Evolutionary conservation across 495 filamentous ascomycete genomes (phyloP), one percentile per base, ranked within the genome.

Genomic region (Penicillium argentinense): DNA sequence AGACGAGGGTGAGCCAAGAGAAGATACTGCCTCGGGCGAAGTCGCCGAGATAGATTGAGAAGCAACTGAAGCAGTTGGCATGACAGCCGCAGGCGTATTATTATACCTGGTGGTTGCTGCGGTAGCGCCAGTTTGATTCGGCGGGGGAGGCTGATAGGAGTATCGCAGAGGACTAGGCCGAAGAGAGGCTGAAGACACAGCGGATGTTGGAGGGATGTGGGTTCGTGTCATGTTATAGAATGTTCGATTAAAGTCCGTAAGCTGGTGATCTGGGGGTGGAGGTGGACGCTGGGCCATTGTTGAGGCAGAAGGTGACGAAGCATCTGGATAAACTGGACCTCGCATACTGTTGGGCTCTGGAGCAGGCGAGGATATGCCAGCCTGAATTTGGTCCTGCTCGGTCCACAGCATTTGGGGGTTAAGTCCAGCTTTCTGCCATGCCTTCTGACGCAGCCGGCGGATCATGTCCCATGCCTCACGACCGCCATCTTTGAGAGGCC

Each of bases 381-480:
- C 67, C 37, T 69, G 64, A 4, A 74, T 62, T 49, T 76, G 72
- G 16, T 68, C 72, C 40, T 74, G 61, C 46, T 76, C 72, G 5
- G 72, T 73, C 72, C 72, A 76, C 11, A 76, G 60, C 52, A 66
- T 64, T 16, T 68, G 57, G 0, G 72, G 72, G 47, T 76, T 63
- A 5, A 76, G 61, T 0, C 72, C 72, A 4, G 72, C 72, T 40
- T 72, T 74, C 51, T 76, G 72, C 72, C 72, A 76, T 41, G 68
- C 73, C 42, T 77, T 74, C 30, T 74, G 72, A 17, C 77, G 72
- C 12, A 80, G 57, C 8, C 75, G 60, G 39, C 69, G 70, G 22
- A 80, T 72, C 77, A 80, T 76, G 23, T 72, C 64, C 77, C 77
- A 80, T 17, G 76, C 76, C 48, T 79, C 77, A 36, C 71, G 68